phyloP scores from a whole-genome alignment of 2,329 filamentous ascomycete species.

The Cordyceps sp. region DNA sequence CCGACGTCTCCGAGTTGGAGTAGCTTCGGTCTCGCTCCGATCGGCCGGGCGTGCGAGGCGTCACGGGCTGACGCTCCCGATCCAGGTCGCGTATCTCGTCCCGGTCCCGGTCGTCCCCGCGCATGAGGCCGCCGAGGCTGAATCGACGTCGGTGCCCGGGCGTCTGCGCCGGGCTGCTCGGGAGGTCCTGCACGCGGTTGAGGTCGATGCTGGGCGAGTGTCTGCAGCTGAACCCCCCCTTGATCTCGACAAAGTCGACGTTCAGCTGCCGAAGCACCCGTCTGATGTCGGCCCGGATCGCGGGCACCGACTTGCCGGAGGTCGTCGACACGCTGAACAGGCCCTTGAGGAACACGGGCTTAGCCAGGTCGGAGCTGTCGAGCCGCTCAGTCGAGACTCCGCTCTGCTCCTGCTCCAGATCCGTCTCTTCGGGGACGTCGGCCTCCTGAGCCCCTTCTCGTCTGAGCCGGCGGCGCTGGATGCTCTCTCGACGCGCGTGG shows the following conservation, averaged over 20 bases:
- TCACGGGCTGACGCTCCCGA: constrained; percentile 19
- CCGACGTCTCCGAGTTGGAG: constrained; percentile 73
- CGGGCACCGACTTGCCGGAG: constrained; percentile 71
- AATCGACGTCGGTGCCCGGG: constrained; percentile 59
- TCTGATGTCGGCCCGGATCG: constrained; percentile 81
- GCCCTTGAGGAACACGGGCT: constrained; percentile 90
- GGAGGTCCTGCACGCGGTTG: constrained; percentile 51
- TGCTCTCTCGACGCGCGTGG: constrained; percentile 79
- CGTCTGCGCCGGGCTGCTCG: constrained; percentile 37
- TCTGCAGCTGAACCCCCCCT: constrained; percentile 79
- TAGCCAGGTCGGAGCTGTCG: constrained; percentile 62
- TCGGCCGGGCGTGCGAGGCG: constrained; percentile 25
- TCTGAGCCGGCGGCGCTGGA: constrained; percentile 65
- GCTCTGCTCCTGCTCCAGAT: constrained; percentile 54
- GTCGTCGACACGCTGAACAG: constrained; percentile 96
- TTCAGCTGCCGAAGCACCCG: constrained; percentile 74
- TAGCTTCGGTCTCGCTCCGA: constrained; percentile 49
- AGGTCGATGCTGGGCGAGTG: constrained; percentile 83
- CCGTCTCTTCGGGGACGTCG: constrained; percentile 82
- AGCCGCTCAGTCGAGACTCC: constrained; percentile 43
- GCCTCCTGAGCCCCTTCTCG: constrained; percentile 57
- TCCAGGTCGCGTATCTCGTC: constrained; percentile 54
- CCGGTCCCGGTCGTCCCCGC: constrained; percentile 44
- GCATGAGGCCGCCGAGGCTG: constrained; percentile 56
- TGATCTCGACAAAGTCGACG: constrained; percentile 85